Percentiles rank a stretch among this genome's conserved stretches.
These are phyloP conservation scores for Discostella stelligeroides DNA, from an alignment of 108 stramenopile species.

Conservation along the genomic window DNA sequence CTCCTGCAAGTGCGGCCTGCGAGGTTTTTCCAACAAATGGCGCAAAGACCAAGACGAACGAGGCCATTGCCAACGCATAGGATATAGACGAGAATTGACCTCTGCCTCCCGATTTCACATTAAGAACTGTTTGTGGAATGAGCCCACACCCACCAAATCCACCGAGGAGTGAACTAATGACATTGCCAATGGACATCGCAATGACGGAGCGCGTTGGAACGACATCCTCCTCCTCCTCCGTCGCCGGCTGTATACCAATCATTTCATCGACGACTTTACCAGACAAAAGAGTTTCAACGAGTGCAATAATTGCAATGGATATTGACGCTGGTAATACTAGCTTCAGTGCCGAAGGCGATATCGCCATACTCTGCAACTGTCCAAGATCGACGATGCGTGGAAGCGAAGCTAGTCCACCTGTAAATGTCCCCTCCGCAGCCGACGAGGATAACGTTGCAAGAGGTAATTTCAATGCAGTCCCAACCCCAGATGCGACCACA, in stretches of 20 bases:
- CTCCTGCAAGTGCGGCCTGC: constrained; percentile 42
- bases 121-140: constrained; percentile 54
- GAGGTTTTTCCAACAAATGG: constrained; percentile 36
- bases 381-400: constrained; percentile 20
- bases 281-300: constrained; percentile 50
- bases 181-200: constrained; percentile 40
- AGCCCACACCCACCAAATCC: constrained; percentile 56
- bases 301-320: constrained; percentile 44
- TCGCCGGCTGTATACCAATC: constrained; percentile 6
- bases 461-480: constrained; percentile 27
- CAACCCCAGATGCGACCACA: constrained; percentile 37
- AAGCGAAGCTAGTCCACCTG: constrained; percentile 39
- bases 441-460: constrained; percentile 30
- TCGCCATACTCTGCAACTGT: constrained; percentile 11
- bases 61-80: constrained; percentile 45
- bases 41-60: constrained; percentile 38
- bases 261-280: constrained; percentile 44
- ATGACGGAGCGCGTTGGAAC: constrained; percentile 37
- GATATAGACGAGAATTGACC: constrained; percentile 34
- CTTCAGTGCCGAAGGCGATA: constrained; percentile 16
- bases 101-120: constrained; percentile 45
- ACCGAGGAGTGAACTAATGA: constrained; percentile 32
- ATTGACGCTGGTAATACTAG: constrained; percentile 40
- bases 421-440: constrained; percentile 32
- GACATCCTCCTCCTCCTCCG: constrained; percentile 23